Evolutionary conservation across 2,329 filamentous ascomycete genomes (phyloP), one percentile per base, ranked within the genome.

Genomic region (Tolypocladium endophyticum): DNA sequence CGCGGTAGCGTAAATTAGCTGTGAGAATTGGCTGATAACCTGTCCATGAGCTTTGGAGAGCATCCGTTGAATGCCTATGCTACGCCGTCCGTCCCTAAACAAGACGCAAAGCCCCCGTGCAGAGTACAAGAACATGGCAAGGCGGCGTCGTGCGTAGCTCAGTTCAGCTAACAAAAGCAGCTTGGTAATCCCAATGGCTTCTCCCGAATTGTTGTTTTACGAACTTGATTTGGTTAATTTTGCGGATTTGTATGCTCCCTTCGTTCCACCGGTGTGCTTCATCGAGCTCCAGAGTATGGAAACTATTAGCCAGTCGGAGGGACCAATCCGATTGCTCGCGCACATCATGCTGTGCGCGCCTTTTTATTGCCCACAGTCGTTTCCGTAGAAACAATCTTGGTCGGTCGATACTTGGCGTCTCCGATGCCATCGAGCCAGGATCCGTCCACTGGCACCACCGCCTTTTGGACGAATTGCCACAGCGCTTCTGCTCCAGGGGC

Each of bases 401-500:
- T 73, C 14, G 66, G 50, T 28, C 67, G 61, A 61, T 74, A 77
- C 4, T 65, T 54, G 18, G 61, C 56, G 39, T 61, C 59, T 7
- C 55, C 52, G 14, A 62, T 59, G 23, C 65, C 64, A 3, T 70
- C 65, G 20, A 77, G 61, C 87, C 87, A 90, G 2, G 74, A 69
- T 30, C 81, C 76, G 41, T 81, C 73, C 30, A 87, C 73, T 1
- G 77, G 70, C 1, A 76, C 71, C 1, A 89, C 82, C 59, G 76
- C 74, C 41, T 78, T 73, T 36, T 76, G 71, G 1, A 85, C 78
- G 64, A 85, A 82, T 4, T 84, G 77, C 30, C 86, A 68, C 12
- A 91, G 69, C 1, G 81, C 77, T 56, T 77, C 77, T 0, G 82
- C 77, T 50, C 82, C 79, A 0, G 85, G 84, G 0, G 86, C 84